Base-by-base conservation (phyloP, 352 stramenopile species). In the Phytophthora rubi region DNA sequence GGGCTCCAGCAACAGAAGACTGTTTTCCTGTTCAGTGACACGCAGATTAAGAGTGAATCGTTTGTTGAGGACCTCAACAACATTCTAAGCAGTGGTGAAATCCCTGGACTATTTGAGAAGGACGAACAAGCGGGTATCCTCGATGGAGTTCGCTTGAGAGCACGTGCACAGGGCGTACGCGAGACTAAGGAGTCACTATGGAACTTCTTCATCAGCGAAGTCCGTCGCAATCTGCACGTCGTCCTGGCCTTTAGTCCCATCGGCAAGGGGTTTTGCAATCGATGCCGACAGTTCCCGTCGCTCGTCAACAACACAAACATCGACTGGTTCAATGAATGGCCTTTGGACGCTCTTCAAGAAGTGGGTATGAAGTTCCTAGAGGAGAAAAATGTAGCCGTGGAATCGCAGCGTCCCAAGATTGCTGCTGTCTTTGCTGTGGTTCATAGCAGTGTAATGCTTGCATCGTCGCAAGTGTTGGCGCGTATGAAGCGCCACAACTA, bases 41-140 rank as follows among this genome's bases (percentile, higher is more conserved):
- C 88, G 6, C 92, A 98, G 66, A 97, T 98, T 70, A 98, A 98
- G 71, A 94, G 91, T 45, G 93, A 98, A 61, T 90, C 77, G 23
- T 98, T 98, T 59, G 76, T 98, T 7, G 92, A 98, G 62, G 94
- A 98, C 59, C 70, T 98, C 1, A 98, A 97, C 77, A 98, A 98
- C 56, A 94, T 98, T 6, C 71, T 98, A 3, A 97, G 88, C 49
- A 96, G 83, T 28, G 94, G 94, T 8, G 91, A 98, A 71, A 93
- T 98, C 28, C 94, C 94, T 3, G 95, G 93, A 12, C 70, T 98
- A 0, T 98, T 97, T 66, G 87, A 92, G 30, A 97, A 97, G 66
- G 94, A 98, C 52, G 94, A 98, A 10, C 80, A 97, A 49, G 81
- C 78, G 0, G 76, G 75, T 1, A 89, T 98, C 21, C 77, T 97